Base-by-base conservation (phyloP, 2,329 filamentous ascomycete genomes). In the Phoma herbarum region DNA sequence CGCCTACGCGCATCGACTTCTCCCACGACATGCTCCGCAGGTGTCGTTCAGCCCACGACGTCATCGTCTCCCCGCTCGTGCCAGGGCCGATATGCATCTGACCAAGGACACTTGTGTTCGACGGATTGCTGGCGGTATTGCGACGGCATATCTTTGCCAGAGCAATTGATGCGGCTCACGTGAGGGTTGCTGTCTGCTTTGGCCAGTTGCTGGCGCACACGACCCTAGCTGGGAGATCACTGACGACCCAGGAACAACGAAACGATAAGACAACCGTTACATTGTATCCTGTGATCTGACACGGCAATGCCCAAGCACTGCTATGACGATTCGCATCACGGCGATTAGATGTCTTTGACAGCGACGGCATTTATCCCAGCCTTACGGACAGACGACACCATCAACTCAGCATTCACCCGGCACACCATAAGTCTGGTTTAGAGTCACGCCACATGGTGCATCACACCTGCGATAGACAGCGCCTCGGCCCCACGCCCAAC, bases 11-110 rank as follows among this genome's bases (percentile, higher is more conserved):
- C 54, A 60, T 28, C 61, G 41, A 51, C 9, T 25, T 55, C 33
- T 22, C 41, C 18, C 41, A 23, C 39, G 35, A 31, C 41, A 37
- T 20, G 50, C 39, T 39, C 35, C 49, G 44, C 44, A 16, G 18
- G 18, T 29, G 50, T 53, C 57, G 60, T 59, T 49, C 65, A 66
- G 63, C 68, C 63, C 55, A 57, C 56, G 51, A 63, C 71, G 68
- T 74, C 71, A 74, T 74, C 61, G 16, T 7, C 60, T 52, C 47
- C 47, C 47, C 57, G 52, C 57, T 31, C 48, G 25, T 41, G 37
- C 3, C 33, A n/a, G 23, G 23, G 29, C 29, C 8, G 4, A 16
- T 28, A 16, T 14, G 26, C 23, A 18, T 49, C 14, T 35, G 14
- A 25, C 14, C 9, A 6, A 28, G 39, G 6, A 44, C n/a, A 31